phyloP scores from a whole-genome alignment of 768 basidiomycete species.

The Harrya chromipes region DNA sequence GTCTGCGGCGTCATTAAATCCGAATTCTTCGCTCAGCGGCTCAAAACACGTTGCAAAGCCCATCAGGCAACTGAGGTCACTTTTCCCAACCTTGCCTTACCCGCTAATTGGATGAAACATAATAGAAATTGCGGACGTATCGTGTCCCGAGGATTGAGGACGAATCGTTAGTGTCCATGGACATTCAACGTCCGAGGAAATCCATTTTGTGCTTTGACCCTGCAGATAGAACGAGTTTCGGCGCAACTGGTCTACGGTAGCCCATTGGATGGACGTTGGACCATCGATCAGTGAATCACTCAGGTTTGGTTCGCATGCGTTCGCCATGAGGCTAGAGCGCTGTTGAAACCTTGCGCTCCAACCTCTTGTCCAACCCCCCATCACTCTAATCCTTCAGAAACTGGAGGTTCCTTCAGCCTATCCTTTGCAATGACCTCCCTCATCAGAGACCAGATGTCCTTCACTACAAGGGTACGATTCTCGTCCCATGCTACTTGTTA shows the following conservation, averaged over 20 bases:
- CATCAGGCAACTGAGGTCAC: neutral
- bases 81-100: constrained; percentile 1
- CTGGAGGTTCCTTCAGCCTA: neutral
- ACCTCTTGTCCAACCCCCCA: constrained; percentile 5
- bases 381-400: constrained; percentile 6
- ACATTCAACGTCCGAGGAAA: constrained; percentile 7
- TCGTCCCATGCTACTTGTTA: neutral
- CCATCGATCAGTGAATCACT: constrained; percentile 9
- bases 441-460: neutral
- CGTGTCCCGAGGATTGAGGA: constrained; percentile 1
- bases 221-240: neutral
- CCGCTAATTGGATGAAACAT: constrained; percentile 4
- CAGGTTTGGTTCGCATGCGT: constrained; percentile 12
- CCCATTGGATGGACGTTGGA: neutral
- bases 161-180: neutral
- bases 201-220: constrained; percentile 2
- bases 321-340: constrained; percentile 18
- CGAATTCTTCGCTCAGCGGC: neutral
- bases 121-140: neutral
- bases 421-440: constrained; percentile 8
- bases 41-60: constrained; percentile 13
- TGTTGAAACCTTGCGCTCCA: constrained; percentile 1
- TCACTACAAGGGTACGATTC: constrained; percentile 7
- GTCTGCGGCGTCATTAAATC: neutral
- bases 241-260: neutral